These are phyloP conservation scores for Thelonectria olida DNA, from an alignment of 2,329 filamentous ascomycete genomes.

Conservation along the genomic window DNA sequence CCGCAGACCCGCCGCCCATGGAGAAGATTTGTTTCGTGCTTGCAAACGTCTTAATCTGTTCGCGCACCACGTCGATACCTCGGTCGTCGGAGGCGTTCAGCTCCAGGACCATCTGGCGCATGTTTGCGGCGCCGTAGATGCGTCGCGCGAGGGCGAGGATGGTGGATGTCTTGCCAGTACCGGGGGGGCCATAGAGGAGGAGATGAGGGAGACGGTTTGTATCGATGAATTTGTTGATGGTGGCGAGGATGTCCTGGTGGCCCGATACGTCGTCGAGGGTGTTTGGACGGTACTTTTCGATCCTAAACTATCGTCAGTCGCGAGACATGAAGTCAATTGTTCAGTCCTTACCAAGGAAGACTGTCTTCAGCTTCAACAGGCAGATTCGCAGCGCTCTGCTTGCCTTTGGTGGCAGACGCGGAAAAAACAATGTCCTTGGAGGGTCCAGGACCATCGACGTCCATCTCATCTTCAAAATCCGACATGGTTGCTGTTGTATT, in stretches of 20 bases:
- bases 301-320: constrained; percentile 62
- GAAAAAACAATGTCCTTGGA: constrained; percentile 71
- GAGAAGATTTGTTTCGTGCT: constrained; percentile 97
- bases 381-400: constrained; percentile 90
- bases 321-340: not conserved
- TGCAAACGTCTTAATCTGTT: constrained; percentile 99
- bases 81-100: constrained; percentile 97
- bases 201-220: constrained; percentile 94
- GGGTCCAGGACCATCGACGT: constrained; percentile 60
- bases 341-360: constrained; percentile 78
- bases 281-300: constrained; percentile 94
- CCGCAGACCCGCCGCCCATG: constrained; percentile 63
- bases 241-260: constrained; percentile 95
- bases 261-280: constrained; percentile 93
- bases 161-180: constrained; percentile 97
- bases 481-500: constrained; percentile 57
- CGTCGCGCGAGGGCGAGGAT: constrained; percentile 90
- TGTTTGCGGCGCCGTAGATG: constrained; percentile 91
- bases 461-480: constrained; percentile 69
- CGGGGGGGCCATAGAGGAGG: constrained; percentile 94
- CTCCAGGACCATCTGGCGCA: constrained; percentile 98
- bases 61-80: constrained; percentile 96
- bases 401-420: constrained; percentile 84
- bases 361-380: constrained; percentile 94
- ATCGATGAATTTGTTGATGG: constrained; percentile 97